Evolutionary conservation across 2,329 filamentous ascomycete species (phyloP).

Genomic region (Neophaeococcomyces mojaviensis): DNA sequence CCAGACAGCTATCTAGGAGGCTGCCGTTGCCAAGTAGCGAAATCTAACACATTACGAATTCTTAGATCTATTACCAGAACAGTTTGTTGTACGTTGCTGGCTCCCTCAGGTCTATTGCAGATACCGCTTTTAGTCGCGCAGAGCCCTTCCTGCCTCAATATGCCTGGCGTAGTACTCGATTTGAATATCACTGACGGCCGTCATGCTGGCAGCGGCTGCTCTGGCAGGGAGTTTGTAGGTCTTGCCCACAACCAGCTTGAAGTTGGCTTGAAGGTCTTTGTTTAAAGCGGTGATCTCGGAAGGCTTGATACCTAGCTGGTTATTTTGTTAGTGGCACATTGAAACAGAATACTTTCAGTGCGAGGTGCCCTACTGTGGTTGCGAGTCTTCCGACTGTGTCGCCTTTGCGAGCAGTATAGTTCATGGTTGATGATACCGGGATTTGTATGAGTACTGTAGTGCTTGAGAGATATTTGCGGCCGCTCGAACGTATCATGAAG

Average conservation of each 20-base stretch:
- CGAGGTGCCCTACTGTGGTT: not conserved
- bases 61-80: no score
- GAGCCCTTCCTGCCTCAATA: no score
- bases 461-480: no score
- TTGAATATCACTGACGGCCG: not conserved
- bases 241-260: not conserved
- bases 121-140: no score
- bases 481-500: no score
- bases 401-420: constrained; percentile 1
- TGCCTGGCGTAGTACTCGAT: constrained; percentile 4
- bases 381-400: constrained; percentile 6
- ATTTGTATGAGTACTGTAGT: no score
- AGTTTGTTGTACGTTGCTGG: no score
- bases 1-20: no score
- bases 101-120: no score
- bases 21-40: no score
- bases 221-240: constrained; percentile 1
- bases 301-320: not conserved
- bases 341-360: not conserved
- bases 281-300: constrained; percentile 1
- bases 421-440: not conserved
- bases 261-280: not conserved
- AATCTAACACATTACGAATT: no score
- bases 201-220: not conserved
- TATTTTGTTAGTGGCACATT: not conserved